Evolutionary conservation across 2,329 filamentous ascomycete species (phyloP), one percentile per base, ranked within the genome.

Genomic region (Monosporascus sp.): DNA sequence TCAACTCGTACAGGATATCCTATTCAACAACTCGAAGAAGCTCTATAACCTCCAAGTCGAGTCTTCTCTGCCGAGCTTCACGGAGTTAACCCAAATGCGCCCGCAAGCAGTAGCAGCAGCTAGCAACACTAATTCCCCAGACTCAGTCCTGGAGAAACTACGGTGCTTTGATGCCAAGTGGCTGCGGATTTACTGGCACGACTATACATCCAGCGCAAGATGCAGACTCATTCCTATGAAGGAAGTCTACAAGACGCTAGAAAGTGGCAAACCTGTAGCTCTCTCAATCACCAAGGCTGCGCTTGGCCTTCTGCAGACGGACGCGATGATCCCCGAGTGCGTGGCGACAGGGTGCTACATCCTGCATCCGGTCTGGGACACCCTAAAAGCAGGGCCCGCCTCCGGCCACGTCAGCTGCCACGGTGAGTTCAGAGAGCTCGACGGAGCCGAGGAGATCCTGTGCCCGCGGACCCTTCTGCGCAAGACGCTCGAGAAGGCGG

Each of bases 11-110:
- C 79, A 82, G 48, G 82, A 86, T 52, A 79, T 94, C 1, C 71
- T 94, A 8, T 94, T 92, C 72, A 77, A 82, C 57, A 95, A 91
- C 59, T 82, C 89, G 0, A 93, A 92, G 62, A 71, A 74, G n/a
- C 72, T 94, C 0, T 95, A 94, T 63, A 74, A 79, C 14, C 77
- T 95, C 1, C 70, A 75, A 1, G 70, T 83, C 18, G 64, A 69
- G 36, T 68, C 79, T 15, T 56, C 57, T 3, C 61, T 70, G 49
- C 57, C 56, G 1, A 55, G 6, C 31, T 54, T 70, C 54, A 56
- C 64, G 17, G 54, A 63, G 15, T 57, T 67, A 52, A 15, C 56
- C 57, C 38, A 55, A 52, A 22, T 39, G 41, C 37, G 42, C 42
- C 31, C 45, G 1, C 44, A 49, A 5, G 25, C 48, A 3, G 34